Evolutionary conservation across 768 basidiomycete genomes (phyloP).

Genomic region (Hypholoma sublateritium): DNA sequence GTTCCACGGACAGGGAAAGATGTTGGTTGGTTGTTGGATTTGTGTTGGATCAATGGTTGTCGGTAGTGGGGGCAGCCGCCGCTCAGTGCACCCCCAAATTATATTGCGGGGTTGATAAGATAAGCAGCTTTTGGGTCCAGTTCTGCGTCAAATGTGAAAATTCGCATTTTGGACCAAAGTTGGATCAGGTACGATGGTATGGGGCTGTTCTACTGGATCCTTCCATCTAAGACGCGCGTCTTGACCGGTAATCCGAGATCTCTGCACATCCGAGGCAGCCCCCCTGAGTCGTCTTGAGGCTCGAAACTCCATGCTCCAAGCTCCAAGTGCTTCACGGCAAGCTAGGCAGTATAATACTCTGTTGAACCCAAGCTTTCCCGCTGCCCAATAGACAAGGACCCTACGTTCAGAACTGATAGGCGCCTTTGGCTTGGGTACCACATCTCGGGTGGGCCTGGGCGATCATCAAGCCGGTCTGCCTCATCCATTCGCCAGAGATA

Average conservation of each 20-base stretch:
- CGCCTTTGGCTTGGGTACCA: too few relatives aligned
- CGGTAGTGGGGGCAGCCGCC: background rate
- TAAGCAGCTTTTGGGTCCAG: constrained; percentile 3
- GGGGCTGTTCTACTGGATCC: background rate
- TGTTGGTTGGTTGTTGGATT: background rate
- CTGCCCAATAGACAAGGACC: too few relatives aligned
- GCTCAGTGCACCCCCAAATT: constrained; percentile 2
- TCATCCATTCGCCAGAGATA: background rate
- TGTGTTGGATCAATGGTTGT: background rate
- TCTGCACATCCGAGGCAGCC: background rate
- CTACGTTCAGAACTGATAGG: too few relatives aligned
- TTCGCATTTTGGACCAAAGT: background rate
- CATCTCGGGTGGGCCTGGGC: background rate
- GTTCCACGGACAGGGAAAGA: constrained; percentile 1
- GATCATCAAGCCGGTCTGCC: background rate
- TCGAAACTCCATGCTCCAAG: too few relatives aligned
- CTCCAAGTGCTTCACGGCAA: background rate
- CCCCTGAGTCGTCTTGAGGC: background rate
- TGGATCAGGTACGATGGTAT: background rate
- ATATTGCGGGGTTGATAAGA: constrained; percentile 5
- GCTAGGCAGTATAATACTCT: too few relatives aligned
- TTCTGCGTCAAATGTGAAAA: background rate
- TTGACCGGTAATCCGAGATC: background rate
- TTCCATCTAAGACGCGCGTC: background rate
- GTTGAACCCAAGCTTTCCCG: too few relatives aligned